phyloP scores from a whole-genome alignment of 2,329 filamentous ascomycete species.

The Fusarium buharicum region DNA sequence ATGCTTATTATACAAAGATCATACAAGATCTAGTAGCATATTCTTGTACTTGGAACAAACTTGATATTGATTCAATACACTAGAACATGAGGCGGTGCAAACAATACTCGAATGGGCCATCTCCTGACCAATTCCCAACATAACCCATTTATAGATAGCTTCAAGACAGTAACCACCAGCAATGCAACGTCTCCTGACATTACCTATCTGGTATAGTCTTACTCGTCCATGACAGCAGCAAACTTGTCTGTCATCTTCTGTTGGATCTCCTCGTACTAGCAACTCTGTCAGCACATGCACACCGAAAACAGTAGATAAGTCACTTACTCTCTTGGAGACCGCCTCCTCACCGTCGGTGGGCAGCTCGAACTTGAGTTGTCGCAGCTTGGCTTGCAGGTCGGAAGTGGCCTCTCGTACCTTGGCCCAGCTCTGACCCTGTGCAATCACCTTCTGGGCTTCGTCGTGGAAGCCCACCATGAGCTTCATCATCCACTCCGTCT shows the following conservation, averaged over 20 bases:
- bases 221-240: slow-evolving; percentile 95
- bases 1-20: background rate
- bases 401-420: slow-evolving; percentile 92
- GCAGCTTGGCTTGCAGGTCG: slow-evolving; percentile 85
- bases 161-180: slow-evolving; percentile 39
- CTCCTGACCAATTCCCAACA: slow-evolving; percentile 37
- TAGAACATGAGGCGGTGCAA: slow-evolving; percentile 44
- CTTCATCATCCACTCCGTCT: slow-evolving; percentile 99
- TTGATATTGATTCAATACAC: slow-evolving; percentile 46
- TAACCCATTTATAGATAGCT: slow-evolving; percentile 48
- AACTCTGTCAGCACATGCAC: slow-evolving; percentile 52
- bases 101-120: slow-evolving; percentile 43
- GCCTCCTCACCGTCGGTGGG: slow-evolving; percentile 84
- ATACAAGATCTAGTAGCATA: background rate
- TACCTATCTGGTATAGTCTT: slow-evolving; percentile 50
- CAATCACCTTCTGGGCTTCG: slow-evolving; percentile 93
- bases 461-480: slow-evolving; percentile 98
- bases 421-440: slow-evolving; percentile 89
- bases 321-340: slow-evolving; percentile 82
- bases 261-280: slow-evolving; percentile 88
- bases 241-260: slow-evolving; percentile 98
- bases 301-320: background rate
- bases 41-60: slow-evolving; percentile 33
- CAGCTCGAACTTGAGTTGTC: slow-evolving; percentile 97
- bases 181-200: slow-evolving; percentile 35